Evolutionary conservation across 2,329 filamentous ascomycete genomes (phyloP), one percentile per base, ranked within the genome.

Genomic region (Alternaria sp.): DNA sequence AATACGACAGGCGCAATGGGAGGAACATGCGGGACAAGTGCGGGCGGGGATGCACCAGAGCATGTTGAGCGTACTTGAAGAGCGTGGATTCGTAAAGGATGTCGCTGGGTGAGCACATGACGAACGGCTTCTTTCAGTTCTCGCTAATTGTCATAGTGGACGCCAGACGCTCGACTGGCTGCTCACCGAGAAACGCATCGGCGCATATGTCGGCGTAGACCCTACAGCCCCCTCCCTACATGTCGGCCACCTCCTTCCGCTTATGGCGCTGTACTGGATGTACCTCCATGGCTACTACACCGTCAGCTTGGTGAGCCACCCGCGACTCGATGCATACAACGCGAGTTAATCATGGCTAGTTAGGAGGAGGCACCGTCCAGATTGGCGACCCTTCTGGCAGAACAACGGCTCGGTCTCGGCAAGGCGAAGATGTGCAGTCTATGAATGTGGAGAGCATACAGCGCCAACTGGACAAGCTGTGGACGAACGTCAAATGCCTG

Each of bases 241-340:
- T 73, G 84, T 96, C 50, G 93, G 93, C 61, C 92, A 96, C 75
- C 84, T 96, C 6, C 83, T 96, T 14, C 91, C 93, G 21, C 84
- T 95, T 58, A 96, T 96, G 92, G 88, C 91, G 15, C 83, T 95
- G 23, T 94, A 93, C 81, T 95, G 92, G 90, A 87, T 94, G 83
- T 93, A 93, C 81, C 84, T 94, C 68, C 85, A 94, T 75, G 92
- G 93, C 23, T 90, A 90, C 77, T 84, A 87, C 30, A 85, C 90
- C 25, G 83, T 92, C 54, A 89, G 87, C 43, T 82, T 96, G 60
- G 81, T 84, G 62, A 80, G 83, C 61, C 65, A 63, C 56, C 56
- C 62, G 18, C 62, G 50, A 53, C 55, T 30, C 50, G 51, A 55
- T 11, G 21, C 51, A 44, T 21, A 43, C 60, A 56, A 61, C 64